Evolutionary conservation across 179 eudicot species (phyloP), one percentile per base, ranked within the genome.

Genomic region (Beta lomatogona): DNA sequence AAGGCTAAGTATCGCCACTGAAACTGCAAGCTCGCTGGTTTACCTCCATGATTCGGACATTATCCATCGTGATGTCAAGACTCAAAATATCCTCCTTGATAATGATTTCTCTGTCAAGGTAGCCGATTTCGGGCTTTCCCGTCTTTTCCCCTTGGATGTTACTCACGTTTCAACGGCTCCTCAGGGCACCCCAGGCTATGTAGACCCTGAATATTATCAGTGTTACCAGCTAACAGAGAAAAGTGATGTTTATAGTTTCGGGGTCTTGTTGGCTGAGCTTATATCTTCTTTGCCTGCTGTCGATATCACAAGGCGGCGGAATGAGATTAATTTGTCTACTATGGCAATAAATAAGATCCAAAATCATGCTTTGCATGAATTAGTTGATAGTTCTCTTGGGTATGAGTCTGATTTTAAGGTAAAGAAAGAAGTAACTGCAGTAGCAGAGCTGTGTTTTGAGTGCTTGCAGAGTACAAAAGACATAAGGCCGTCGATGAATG

Each of bases 401-500:
- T 85, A 70, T 71, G 79, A 83, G 46, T 54, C 88, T 14, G 79
- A 81, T 15, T 21, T 15, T 4, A 41, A 73, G 60, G 70, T 77
- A 8, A 80, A 66, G 66, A 74, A 75, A 74, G 83, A 84, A 57
- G 77, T 86, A 21, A 80, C 63, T 1, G 75, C 57, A 1, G 88
- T 86, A 2, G 88, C 87, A 14, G 84, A 86, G 69, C 66, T 88
- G 74, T 85, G 81, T 14, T 80, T 84, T 74, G 82, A 72, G 66
- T 88, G 88, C 71, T 74, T 88, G 77, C 86, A 86, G 67, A 46
- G 82, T 60, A 85, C 82, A 25, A 85, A 82, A 60, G 88, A 88
- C 9, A 79, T 82, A 84, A 78, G 90, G 73, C 90, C 90, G 3
- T 21, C 88, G 4, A 88, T 88, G 90, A 77, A 73, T 19, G 83